Base-by-base conservation (phyloP, 1,139 yeast genomes). In the Suhomyces panamericanus region DNA sequence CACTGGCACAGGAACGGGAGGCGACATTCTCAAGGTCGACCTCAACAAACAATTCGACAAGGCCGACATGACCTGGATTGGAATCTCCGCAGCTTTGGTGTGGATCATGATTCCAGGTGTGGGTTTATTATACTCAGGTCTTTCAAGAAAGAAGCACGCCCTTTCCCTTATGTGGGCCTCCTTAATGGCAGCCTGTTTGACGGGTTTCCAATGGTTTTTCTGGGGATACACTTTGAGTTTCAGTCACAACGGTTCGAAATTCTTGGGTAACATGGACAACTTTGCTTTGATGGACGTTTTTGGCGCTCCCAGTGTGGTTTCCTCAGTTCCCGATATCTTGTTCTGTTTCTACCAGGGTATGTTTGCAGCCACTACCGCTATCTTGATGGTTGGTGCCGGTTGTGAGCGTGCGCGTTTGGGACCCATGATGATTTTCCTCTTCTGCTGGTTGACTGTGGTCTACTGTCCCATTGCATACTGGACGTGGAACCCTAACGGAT, bases 21-120 rank as follows among this genome's bases (percentile, higher is more conserved):
- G 96, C 52, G 83, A 89, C 68, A 81, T 89, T 34, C 72, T 87
- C 61, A 77, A 80, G 26, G 78, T 79, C 37, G 87, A 91, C 65
- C 73, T 90, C 59, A 89, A 89, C 64, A 67, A 71, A n/a, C 85
- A 80, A 58, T 91, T 78, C 63, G 84, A 85, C 52, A 70, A 69
- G 36, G 91, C 85, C 49, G 89, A 89, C 64, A 85, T 88, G 91
- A 89, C 82, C 15, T 91, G 96, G 96, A 78, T 91, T 49, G 90
- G 86, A 64, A 76, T 80, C 11, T 78, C 93, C 10, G 81, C 83
- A 7, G 84, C 79, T 14, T 74, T 90, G 48, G 96, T 90, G 51
- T 89, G 95, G 93, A 81, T 90, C 58, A 90, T 91, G 96, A 80
- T 85, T 62, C 97, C 97, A 29, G 98, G 98, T 49, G 84, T 91